Conservation (phyloP, 1,284 basidiomycete genomes). For the Pyrrhoderma noxium region DNA sequence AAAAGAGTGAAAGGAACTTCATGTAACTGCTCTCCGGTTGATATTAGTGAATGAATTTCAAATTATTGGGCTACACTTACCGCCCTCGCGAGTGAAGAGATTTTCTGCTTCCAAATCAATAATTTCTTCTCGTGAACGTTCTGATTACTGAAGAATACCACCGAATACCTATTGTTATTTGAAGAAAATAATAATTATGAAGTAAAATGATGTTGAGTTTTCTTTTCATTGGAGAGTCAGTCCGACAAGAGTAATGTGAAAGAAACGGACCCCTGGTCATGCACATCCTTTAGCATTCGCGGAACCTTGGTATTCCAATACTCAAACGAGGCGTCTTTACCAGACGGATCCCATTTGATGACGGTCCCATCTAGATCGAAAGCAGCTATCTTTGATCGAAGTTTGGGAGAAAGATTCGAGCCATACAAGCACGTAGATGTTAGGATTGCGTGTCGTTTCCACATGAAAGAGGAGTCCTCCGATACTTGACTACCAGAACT, state of each 20-base stretch:
- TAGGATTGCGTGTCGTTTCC: conserved; percentile 34
- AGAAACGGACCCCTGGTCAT: conserved; percentile 51
- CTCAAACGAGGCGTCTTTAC: conserved; percentile 53
- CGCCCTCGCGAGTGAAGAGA: conserved; percentile 58
- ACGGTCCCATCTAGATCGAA: conserved; percentile 88
- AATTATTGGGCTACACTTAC: conserved; percentile 35
- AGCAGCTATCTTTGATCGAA: conserved; percentile 56
- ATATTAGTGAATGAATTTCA: not conserved
- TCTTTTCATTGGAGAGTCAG: too few relatives aligned
- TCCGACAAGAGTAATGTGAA: too few relatives aligned
- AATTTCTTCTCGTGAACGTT: conserved; percentile 42
- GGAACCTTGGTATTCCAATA: conserved; percentile 76
- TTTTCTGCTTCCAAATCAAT: conserved; percentile 69
- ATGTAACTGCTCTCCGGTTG: conserved; percentile 41
- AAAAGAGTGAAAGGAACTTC: conserved; percentile 74
- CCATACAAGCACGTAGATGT: conserved; percentile 58
- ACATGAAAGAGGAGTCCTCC: conserved; percentile 37
- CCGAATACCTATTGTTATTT: conserved; percentile 70
- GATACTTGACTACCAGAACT: not conserved
- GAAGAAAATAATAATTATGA: too few relatives aligned
- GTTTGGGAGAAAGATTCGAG: conserved; percentile 43
- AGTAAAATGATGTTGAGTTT: too few relatives aligned
- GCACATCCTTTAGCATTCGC: conserved; percentile 50
- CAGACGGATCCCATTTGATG: conserved; percentile 55
- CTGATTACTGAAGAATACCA: conserved; percentile 82